Conservation (phyloP, 2,329 filamentous ascomycete genomes). For the Thyridium curvatum region DNA sequence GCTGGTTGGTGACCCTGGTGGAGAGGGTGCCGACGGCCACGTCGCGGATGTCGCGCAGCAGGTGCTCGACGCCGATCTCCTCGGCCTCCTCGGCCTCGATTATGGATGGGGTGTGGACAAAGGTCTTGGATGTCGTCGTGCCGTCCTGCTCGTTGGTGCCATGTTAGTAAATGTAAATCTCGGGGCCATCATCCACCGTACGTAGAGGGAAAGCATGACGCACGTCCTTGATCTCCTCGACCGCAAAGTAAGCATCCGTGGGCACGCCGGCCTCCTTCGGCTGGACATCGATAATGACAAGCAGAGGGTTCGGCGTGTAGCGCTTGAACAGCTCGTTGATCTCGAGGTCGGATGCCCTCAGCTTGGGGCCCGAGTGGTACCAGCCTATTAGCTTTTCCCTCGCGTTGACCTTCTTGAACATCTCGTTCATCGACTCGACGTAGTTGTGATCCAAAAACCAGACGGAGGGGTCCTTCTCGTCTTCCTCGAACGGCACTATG, state of each 20-base stretch:
- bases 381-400: conserved; percentile 98
- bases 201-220: conserved; percentile 24
- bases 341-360: conserved; percentile 92
- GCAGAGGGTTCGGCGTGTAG: conserved; percentile 92
- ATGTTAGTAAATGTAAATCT: conserved; percentile 5
- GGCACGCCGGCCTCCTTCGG: conserved; percentile 96
- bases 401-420: conserved; percentile 99
- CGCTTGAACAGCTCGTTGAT: conserved; percentile 99
- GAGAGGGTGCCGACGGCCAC: conserved; percentile 95
- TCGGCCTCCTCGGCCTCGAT: conserved; percentile 99
- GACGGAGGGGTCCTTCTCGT: conserved; percentile 96
- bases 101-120: conserved; percentile 95
- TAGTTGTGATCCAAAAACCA: conserved; percentile 99
- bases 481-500: conserved; percentile 94
- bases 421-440: conserved; percentile 98
- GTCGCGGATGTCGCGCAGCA: conserved; percentile 95
- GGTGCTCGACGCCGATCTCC: conserved; percentile 96
- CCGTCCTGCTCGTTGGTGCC: conserved; percentile 62
- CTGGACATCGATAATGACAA: conserved; percentile 98
- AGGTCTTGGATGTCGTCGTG: conserved; percentile 93
- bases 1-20: conserved; percentile 93
- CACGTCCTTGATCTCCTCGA: conserved; percentile 99
- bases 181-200: conserved; percentile 4
- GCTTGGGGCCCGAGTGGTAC: conserved; percentile 98
- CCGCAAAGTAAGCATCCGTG: conserved; percentile 97